Evolutionary conservation across 345 rosid species (phyloP).

Genomic region (Eucalyptus marginata): DNA sequence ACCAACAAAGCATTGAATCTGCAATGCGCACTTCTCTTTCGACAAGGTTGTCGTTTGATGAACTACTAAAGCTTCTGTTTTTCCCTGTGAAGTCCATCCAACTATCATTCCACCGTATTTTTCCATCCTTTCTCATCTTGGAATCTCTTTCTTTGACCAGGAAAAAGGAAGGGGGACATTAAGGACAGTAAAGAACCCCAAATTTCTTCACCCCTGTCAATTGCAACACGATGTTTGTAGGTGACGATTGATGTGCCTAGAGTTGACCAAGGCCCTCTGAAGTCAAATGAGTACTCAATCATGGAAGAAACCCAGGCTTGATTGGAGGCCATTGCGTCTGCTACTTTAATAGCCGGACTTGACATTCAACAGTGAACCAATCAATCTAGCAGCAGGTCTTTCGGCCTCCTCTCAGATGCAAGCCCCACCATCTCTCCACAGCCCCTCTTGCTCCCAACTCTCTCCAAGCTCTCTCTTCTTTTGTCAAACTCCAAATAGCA

Average conservation of each 20-base stretch:
- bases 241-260: not conserved
- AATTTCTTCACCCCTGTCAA: not conserved
- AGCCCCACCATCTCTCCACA: constrained; percentile 4
- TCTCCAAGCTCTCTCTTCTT: not conserved
- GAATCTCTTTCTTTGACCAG: not conserved
- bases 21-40: not conserved
- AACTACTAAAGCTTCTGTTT: not conserved
- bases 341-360: not conserved
- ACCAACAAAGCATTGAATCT: not conserved
- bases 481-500: not conserved
- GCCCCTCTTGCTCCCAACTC: not conserved
- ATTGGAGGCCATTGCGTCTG: not conserved
- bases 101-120: not conserved
- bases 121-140: not conserved
- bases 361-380: not conserved
- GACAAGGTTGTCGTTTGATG: not conserved
- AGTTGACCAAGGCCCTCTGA: not conserved
- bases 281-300: constrained; percentile 3
- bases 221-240: not conserved
- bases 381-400: not conserved
- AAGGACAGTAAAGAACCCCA: not conserved
- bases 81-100: not conserved
- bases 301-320: constrained; percentile 12
- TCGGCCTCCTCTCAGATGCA: constrained; percentile 5
- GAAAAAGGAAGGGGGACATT: not conserved